phyloP scores from a whole-genome alignment of 352 stramenopile genomes.

The Globisporangium okanoganense region DNA sequence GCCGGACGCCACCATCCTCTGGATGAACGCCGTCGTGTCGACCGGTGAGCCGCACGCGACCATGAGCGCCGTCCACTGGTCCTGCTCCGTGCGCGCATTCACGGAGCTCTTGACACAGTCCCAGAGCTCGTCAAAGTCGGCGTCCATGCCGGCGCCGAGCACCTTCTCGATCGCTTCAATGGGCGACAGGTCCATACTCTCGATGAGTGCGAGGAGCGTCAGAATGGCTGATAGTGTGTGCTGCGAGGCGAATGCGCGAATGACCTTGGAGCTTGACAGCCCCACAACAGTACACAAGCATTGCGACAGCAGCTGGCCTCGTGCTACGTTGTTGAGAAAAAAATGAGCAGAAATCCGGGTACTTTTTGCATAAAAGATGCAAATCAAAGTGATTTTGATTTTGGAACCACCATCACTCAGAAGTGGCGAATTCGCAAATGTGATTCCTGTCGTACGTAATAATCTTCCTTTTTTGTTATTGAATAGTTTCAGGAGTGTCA shows the following conservation, averaged over 20 bases:
- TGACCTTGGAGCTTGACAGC: background rate
- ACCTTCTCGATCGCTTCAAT: slow-evolving; percentile 64
- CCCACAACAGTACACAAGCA: background rate
- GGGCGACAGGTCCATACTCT: slow-evolving; percentile 26
- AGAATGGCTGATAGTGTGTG: background rate
- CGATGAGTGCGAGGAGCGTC: background rate
- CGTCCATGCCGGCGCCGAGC: slow-evolving; percentile 60
- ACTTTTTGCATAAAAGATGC: slow-evolving; percentile 2
- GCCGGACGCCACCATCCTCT: slow-evolving; percentile 51
- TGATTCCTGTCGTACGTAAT: background rate
- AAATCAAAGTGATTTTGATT: background rate
- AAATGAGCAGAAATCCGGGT: slow-evolving; percentile 6
- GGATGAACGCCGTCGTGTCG: slow-evolving; percentile 78
- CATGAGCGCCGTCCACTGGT: slow-evolving; percentile 82
- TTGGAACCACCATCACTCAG: background rate
- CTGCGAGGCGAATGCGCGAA: slow-evolving; percentile 6
- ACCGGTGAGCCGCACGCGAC: slow-evolving; percentile 75
- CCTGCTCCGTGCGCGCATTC: slow-evolving; percentile 68
- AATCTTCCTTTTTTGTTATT: background rate
- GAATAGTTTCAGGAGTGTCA: too few relatives aligned
- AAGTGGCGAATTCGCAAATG: background rate
- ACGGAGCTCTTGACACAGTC: slow-evolving; percentile 51
- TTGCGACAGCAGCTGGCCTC: slow-evolving; percentile 1
- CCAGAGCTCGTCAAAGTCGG: slow-evolving; percentile 76
- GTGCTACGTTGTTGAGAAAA: slow-evolving; percentile 5